Evolutionary conservation across 495 filamentous ascomycete genomes (phyloP).

Genomic region (Bombardia bombarda): DNA sequence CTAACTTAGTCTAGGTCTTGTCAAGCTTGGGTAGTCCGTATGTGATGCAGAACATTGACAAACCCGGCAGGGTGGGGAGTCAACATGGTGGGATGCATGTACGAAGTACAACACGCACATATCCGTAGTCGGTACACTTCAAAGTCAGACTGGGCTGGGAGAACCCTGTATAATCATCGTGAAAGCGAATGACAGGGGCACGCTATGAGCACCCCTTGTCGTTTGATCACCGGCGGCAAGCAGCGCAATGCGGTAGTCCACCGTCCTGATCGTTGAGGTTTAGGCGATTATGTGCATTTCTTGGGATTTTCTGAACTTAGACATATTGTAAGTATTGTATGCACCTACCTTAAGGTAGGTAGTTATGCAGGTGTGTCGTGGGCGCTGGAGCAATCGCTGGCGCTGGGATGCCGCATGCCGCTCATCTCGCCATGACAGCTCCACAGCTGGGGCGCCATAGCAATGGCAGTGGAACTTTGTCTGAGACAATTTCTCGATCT

Average conservation of each 20-base stretch:
- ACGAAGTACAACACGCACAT: background rate
- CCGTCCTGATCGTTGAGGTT: conserved; percentile 5
- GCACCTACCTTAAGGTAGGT: too few species aligned
- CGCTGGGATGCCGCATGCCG: too few species aligned
- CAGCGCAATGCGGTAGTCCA: conserved; percentile 5
- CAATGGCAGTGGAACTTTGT: conserved; percentile 5
- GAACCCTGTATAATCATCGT: background rate
- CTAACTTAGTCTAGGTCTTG: too few species aligned
- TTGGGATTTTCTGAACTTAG: too few species aligned
- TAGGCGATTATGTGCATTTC: conserved; percentile 4
- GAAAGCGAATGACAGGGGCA: background rate
- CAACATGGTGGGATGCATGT: background rate
- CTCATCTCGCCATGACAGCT: background rate
- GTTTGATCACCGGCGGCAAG: conserved; percentile 14
- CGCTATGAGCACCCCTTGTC: background rate
- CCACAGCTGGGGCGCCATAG: conserved; percentile 6
- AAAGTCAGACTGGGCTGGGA: background rate
- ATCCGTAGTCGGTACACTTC: background rate
- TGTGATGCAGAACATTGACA: conserved; percentile 9
- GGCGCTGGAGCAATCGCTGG: too few species aligned
- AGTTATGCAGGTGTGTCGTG: too few species aligned
- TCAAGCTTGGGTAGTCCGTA: too few species aligned
- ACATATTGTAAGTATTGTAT: too few species aligned
- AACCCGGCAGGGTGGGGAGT: conserved; percentile 2
- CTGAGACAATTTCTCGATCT: conserved; percentile 9